These are phyloP conservation scores for Phytophthora capsici DNA, from an alignment of 352 stramenopile genomes.

Conservation along the genomic window DNA sequence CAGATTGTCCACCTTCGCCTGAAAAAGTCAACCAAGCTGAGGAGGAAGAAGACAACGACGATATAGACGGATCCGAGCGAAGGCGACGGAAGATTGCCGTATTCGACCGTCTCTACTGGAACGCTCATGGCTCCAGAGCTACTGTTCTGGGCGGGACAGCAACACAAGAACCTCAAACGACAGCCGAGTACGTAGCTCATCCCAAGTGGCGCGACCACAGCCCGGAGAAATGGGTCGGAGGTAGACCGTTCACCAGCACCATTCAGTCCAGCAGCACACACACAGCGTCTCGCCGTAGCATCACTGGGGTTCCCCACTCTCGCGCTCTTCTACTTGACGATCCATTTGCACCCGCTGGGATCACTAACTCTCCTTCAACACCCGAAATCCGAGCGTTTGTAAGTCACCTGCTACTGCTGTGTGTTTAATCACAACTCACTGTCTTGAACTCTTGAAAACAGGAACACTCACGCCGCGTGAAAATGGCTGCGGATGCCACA, in stretches of 20 bases:
- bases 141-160: conserved; percentile 28
- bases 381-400: conserved; percentile 30
- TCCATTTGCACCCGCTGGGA: conserved; percentile 37
- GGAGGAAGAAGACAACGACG: conserved; percentile 22
- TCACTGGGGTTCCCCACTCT: conserved; percentile 44
- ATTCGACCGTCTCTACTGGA: conserved; percentile 40
- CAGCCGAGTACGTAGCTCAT: conserved; percentile 61
- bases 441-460: conserved; percentile 4
- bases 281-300: conserved; percentile 56
- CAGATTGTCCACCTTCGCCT: conserved; percentile 31
- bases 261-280: conserved; percentile 49
- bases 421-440: neutral
- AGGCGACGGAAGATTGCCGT: conserved; percentile 26
- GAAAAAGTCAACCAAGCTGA: conserved; percentile 27
- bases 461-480: conserved; percentile 55
- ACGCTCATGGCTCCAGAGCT: conserved; percentile 22
- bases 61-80: conserved; percentile 18
- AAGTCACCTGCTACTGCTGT: neutral
- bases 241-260: conserved; percentile 59
- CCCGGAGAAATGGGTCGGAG: conserved; percentile 57
- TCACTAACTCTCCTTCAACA: conserved; percentile 19
- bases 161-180: conserved; percentile 41
- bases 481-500: conserved; percentile 45
- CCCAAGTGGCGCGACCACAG: conserved; percentile 62
- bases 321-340: conserved; percentile 54